A percentile compares a stretch with the other conserved stretches of the same genome.
These are phyloP conservation scores for Jackrogersella multiformis DNA, from an alignment of 495 filamentous ascomycete genomes.

Conservation along the genomic window DNA sequence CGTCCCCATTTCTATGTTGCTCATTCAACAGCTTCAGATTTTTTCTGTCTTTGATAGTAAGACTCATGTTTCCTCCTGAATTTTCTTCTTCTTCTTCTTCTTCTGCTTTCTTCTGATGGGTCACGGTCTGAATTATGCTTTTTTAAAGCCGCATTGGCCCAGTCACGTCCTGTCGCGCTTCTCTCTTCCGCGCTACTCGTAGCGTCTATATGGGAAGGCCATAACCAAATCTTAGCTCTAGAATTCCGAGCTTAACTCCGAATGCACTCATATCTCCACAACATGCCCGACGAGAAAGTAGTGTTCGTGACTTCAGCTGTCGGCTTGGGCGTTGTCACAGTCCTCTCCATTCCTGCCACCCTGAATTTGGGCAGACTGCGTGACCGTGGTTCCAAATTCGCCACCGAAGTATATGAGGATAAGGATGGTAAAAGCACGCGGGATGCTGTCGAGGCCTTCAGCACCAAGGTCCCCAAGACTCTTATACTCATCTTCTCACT, in stretches of 20 bases:
- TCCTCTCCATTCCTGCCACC: constrained; percentile 51
- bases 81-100: not conserved
- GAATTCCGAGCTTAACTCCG: constrained; percentile 29
- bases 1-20: constrained; percentile 14
- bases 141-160: not conserved
- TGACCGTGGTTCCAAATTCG: constrained; percentile 42
- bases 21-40: constrained; percentile 3
- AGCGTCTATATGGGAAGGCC: constrained; percentile 9
- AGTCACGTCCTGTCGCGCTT: constrained; percentile 1
- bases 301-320: constrained; percentile 45
- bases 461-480: constrained; percentile 58
- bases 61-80: not conserved
- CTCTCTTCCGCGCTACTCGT: constrained; percentile 8
- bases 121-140: not conserved
- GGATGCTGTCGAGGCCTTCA: constrained; percentile 64
- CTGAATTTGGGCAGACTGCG: constrained; percentile 43
- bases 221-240: constrained; percentile 16
- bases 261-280: constrained; percentile 32
- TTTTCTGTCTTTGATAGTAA: constrained; percentile 6
- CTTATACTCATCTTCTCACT: constrained; percentile 54
- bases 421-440: constrained; percentile 68
- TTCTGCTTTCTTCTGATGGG: constrained; percentile 9
- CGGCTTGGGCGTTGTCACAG: constrained; percentile 48
- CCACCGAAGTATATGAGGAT: constrained; percentile 64
- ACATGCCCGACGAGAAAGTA: constrained; percentile 44